Percentiles rank a stretch among this genome's conserved stretches.
Evolutionary conservation across 176 grass and related monocot genomes (phyloP).

Genomic region (Urochloa ruziziensis): DNA sequence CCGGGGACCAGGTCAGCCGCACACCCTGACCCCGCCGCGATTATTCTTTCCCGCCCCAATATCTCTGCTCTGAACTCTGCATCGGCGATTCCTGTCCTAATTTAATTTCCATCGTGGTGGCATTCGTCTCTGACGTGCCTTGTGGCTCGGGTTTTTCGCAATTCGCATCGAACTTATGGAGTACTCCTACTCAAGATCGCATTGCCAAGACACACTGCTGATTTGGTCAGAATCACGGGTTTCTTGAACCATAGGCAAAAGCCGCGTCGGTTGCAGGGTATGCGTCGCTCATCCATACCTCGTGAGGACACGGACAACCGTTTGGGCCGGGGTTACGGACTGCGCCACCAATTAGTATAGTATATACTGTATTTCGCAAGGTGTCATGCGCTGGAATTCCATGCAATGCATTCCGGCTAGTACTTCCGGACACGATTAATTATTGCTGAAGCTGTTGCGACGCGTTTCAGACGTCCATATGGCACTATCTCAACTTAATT

Average conservation of each 20-base stretch:
- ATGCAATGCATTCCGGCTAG: not conserved
- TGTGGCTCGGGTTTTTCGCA: too few relatives aligned
- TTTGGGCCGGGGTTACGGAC: not conserved
- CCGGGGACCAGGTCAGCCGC: conserved; percentile 70
- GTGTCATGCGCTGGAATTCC: conserved; percentile 21
- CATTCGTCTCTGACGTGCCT: not conserved
- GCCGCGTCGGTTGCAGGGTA: not conserved
- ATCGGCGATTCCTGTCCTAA: not conserved
- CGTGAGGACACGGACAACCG: not conserved
- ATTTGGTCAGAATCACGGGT: not conserved
- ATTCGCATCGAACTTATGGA: not conserved
- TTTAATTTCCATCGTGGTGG: not conserved
- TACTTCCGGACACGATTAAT: not conserved
- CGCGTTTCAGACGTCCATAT: not conserved
- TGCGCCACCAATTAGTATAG: not conserved
- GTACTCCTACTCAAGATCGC: too few relatives aligned
- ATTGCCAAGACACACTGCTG: not conserved
- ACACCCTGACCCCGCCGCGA: rapidly evolving
- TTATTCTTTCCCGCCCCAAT: not conserved
- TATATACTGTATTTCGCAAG: too few relatives aligned
- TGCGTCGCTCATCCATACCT: not conserved
- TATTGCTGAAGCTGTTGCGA: not conserved
- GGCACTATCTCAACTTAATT: not conserved
- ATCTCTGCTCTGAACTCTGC: not conserved
- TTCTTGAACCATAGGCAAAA: conserved; percentile 23